These are phyloP conservation scores for Linanthus parryae DNA, from an alignment of 148 eudicot genomes.

Conservation along the genomic window DNA sequence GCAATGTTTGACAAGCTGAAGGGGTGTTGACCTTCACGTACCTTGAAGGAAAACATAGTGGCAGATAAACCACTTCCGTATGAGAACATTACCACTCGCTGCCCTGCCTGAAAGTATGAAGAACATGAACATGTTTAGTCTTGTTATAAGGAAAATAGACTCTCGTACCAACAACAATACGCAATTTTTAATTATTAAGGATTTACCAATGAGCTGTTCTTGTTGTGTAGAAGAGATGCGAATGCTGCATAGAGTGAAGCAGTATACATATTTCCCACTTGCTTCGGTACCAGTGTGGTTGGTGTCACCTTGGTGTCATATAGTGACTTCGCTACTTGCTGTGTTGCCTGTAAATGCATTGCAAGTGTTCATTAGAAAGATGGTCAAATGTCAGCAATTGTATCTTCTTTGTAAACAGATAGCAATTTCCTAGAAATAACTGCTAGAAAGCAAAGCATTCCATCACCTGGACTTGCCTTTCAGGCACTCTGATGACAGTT, in stretches of 20 bases:
- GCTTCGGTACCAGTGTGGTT: constrained; percentile 81
- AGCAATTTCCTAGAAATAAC: background rate
- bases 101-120: constrained; percentile 47
- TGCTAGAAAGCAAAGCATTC: too few relatives aligned
- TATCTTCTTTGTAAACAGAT: background rate
- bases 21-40: constrained; percentile 60
- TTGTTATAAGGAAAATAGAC: too few relatives aligned
- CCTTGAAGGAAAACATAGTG: constrained; percentile 79
- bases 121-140: background rate
- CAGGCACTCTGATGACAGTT: too few relatives aligned
- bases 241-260: constrained; percentile 95
- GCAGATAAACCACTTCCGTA: constrained; percentile 92
- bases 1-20: constrained; percentile 86
- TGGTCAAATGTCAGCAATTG: background rate
- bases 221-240: constrained; percentile 85
- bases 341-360: constrained; percentile 47
- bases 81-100: constrained; percentile 81
- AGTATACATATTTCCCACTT: constrained; percentile 96
- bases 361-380: constrained; percentile 2
- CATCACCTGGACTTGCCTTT: too few relatives aligned
- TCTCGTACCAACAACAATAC: too few relatives aligned
- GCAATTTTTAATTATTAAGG: too few relatives aligned
- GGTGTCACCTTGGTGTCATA: constrained; percentile 85
- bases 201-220: constrained; percentile 64
- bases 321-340: constrained; percentile 69